Percentiles rank a stretch among this genome's conserved stretches.
These are phyloP conservation scores for Cryptococcus hybrid DNA, from an alignment of 1,284 basidiomycete genomes.

Conservation along the genomic window DNA sequence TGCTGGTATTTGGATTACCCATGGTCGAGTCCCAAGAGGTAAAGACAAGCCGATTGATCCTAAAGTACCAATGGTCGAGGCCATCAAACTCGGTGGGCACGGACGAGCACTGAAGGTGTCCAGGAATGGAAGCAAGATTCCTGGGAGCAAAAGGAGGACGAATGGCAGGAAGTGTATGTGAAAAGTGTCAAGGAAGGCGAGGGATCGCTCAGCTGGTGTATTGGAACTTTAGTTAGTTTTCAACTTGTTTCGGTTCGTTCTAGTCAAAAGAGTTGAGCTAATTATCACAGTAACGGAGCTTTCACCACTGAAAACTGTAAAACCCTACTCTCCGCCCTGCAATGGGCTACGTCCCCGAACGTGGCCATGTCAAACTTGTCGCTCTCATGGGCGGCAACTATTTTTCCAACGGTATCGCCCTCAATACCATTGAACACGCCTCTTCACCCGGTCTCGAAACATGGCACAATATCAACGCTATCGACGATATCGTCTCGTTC, in stretches of 20 bases:
- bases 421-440: slow-evolving; percentile 52
- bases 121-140: slow-evolving; percentile 44
- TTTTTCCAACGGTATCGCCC: slow-evolving; percentile 54
- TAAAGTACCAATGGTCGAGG: slow-evolving; percentile 51
- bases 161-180: slow-evolving; percentile 53
- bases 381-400: slow-evolving; percentile 51
- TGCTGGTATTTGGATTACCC: slow-evolving; percentile 52
- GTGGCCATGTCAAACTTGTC: slow-evolving; percentile 45
- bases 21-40: slow-evolving; percentile 50
- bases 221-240: slow-evolving; percentile 52
- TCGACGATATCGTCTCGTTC: slow-evolving; percentile 50
- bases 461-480: slow-evolving; percentile 54
- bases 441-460: slow-evolving; percentile 49
- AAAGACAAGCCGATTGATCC: slow-evolving; percentile 46
- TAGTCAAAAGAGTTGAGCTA: neutral
- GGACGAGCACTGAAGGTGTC: slow-evolving; percentile 35
- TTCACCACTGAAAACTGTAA: slow-evolving; percentile 51
- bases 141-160: slow-evolving; percentile 38
- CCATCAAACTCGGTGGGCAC: slow-evolving; percentile 40
- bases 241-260: neutral
- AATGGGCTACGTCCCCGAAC: slow-evolving; percentile 41
- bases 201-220: slow-evolving; percentile 47
- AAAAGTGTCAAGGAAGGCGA: slow-evolving; percentile 39
- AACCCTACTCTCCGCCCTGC: slow-evolving; percentile 45
- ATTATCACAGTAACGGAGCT: slow-evolving; percentile 48